Percentiles rank a stretch among this genome's conserved stretches.
Evolutionary conservation across 345 rosid species (phyloP).

Genomic region (Tarenaya hassleriana): DNA sequence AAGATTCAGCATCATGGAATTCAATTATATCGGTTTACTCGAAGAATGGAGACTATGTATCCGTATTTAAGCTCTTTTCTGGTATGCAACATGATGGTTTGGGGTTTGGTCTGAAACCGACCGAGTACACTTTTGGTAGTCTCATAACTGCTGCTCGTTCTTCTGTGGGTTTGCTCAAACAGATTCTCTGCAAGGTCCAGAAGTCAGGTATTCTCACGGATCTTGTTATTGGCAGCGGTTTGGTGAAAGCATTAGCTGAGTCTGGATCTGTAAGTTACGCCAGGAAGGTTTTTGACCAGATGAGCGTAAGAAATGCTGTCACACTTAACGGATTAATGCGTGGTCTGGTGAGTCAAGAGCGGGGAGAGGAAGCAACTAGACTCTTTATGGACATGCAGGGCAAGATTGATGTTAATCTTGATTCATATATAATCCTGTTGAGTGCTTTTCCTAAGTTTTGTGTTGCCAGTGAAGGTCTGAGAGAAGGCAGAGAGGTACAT

Average conservation of each 20-base stretch:
- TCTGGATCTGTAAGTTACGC: constrained; percentile 52
- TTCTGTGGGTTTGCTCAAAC: constrained; percentile 51
- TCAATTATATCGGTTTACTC: constrained; percentile 66
- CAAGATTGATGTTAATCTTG: constrained; percentile 46
- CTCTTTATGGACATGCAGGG: constrained; percentile 50
- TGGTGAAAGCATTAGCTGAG: constrained; percentile 73
- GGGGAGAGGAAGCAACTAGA: constrained; percentile 65
- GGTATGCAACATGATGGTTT: constrained; percentile 45
- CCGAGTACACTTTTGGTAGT: constrained; percentile 85
- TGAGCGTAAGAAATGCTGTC: constrained; percentile 59
- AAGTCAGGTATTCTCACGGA: constrained; percentile 67
- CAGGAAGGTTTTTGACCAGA: constrained; percentile 48
- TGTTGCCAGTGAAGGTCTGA: constrained; percentile 44
- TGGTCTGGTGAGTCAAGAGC: constrained; percentile 61
- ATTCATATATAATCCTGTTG: constrained; percentile 60
- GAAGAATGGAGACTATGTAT: constrained; percentile 41
- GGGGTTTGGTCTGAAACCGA: constrained; percentile 43
- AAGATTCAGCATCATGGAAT: constrained; percentile 66
- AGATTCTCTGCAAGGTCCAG: constrained; percentile 52
- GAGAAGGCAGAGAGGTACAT: constrained; percentile 81
- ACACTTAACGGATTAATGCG: constrained; percentile 81
- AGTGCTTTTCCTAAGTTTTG: constrained; percentile 67
- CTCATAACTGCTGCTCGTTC: constrained; percentile 64
- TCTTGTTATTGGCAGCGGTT: constrained; percentile 82
- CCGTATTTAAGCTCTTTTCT: constrained; percentile 58